Percentiles rank a stretch among this genome's conserved stretches.
These are phyloP conservation scores for Castanospermum australe DNA, from an alignment of 306 rosid genomes.

Conservation along the genomic window DNA sequence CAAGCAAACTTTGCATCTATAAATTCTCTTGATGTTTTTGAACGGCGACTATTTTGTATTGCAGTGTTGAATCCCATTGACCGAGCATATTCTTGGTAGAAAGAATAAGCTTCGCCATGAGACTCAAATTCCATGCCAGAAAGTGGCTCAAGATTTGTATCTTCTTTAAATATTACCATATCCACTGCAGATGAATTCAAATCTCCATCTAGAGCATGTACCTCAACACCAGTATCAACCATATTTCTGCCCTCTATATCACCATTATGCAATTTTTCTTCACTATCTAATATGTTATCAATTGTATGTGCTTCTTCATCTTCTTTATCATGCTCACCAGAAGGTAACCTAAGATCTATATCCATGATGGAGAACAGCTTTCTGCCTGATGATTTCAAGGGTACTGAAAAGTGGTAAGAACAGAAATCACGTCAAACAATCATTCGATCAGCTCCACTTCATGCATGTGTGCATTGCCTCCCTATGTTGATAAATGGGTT, in stretches of 20 bases:
- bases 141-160: slow-evolving; percentile 94
- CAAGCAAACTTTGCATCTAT: slow-evolving; percentile 99
- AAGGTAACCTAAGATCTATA: slow-evolving; percentile 91
- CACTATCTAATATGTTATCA: slow-evolving; percentile 71
- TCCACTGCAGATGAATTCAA: slow-evolving; percentile 70
- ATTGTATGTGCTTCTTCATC: slow-evolving; percentile 76
- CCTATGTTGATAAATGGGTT: not conserved
- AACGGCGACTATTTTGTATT: slow-evolving; percentile 96
- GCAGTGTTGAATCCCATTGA: slow-evolving; percentile 98
- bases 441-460: not conserved
- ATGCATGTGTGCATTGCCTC: not conserved
- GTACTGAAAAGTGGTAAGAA: slow-evolving; percentile 48
- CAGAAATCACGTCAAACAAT: slow-evolving; percentile 7
- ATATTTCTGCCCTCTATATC: slow-evolving; percentile 61
- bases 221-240: slow-evolving; percentile 59
- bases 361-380: slow-evolving; percentile 61
- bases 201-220: slow-evolving; percentile 70
- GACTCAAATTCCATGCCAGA: slow-evolving; percentile 99
- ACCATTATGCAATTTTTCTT: slow-evolving; percentile 79
- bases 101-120: slow-evolving; percentile 93
- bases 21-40: slow-evolving; percentile 94
- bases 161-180: slow-evolving; percentile 78
- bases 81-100: slow-evolving; percentile 98
- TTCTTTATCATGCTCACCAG: slow-evolving; percentile 85
- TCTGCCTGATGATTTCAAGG: slow-evolving; percentile 39